Base-by-base conservation (phyloP, 805 yeast species). In the Saccharomycopsis olivae region DNA sequence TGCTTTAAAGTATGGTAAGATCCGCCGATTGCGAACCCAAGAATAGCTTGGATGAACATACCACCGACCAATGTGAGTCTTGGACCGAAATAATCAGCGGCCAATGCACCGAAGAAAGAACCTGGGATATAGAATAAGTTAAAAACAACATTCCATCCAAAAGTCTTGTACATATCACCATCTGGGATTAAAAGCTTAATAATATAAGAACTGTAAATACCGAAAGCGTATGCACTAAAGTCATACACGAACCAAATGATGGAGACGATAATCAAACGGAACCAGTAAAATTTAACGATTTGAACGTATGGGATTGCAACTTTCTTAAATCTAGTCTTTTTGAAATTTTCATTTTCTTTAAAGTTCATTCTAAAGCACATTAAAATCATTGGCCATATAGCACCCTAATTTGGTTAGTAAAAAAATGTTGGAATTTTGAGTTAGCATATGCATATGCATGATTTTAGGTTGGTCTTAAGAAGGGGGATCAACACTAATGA, bases 131-230 rank as follows among this genome's bases (percentile, higher is more conserved):
- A 87, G 61, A 89, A 88, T 52, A 83, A 64, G 60, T 86, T 85
- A 53, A 88, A 71, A 6, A 89, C 89, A 44, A 83, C 81, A 58
- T 81, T 84, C 96, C 96, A 89, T 38, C 96, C 96, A 61, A 86
- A 84, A 18, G 83, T 70, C 57, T 75, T 70, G 62, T 78, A 79
- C 43, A 85, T 60, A 49, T 80, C 71, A 33, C 71, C 69, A 39
- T 68, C 73, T 9, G 76, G 71, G 44, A 83, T 70, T 39, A 81
- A 64, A 29, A 62, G 55, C 28, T 65, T 62, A 47, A 87, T 62
- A 50, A 89, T 85, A 46, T 72, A 69, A 13, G 88, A 64, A 5
- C 94, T 81, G 62, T 79, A 87, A 52, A 83, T 73, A 53, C 94
- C 88, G 57, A 85, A 87, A 0, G 95, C 84, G 59, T 86, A 89